phyloP scores from a whole-genome alignment of 805 yeast species.

The Wickerhamiella kazuoi region DNA sequence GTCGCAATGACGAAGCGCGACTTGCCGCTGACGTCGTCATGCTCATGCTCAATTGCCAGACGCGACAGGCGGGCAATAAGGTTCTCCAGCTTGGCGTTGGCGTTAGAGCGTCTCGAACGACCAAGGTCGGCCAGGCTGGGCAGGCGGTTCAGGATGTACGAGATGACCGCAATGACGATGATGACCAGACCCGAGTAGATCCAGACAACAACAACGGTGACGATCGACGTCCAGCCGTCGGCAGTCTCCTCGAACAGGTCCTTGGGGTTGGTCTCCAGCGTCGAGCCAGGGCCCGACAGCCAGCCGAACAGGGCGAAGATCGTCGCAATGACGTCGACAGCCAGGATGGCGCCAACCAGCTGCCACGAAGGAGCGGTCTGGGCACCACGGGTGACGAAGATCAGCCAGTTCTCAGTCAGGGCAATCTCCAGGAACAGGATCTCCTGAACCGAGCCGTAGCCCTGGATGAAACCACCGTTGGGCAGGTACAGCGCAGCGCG shows the following conservation, averaged over 20 bases:
- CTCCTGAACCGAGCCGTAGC: constrained; percentile 92
- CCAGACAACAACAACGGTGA: constrained; percentile 85
- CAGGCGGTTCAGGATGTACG: constrained; percentile 45
- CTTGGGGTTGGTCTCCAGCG: constrained; percentile 18
- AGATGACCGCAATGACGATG: constrained; percentile 91
- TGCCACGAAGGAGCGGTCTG: constrained; percentile 99
- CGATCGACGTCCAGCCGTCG: constrained; percentile 91
- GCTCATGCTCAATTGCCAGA: constrained; percentile 24
- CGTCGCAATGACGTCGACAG: constrained; percentile 81
- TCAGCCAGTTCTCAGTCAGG: constrained; percentile 93
- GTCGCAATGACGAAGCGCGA: constrained; percentile 20
- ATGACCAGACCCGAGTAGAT: constrained; percentile 89
- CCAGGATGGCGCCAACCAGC: constrained; percentile 81
- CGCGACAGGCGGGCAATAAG: constrained; percentile 22
- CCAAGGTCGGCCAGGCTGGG: constrained; percentile 21
- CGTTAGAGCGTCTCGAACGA: constrained; percentile 18
- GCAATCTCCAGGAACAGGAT: constrained; percentile 85
- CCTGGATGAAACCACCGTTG: constrained; percentile 67
- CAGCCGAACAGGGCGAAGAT: constrained; percentile 87
- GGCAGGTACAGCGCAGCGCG: constrained; percentile 84
- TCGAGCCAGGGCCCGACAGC: constrained; percentile 33
- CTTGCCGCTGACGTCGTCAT: constrained; percentile 16
- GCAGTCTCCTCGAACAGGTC: constrained; percentile 31
- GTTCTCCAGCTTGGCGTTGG: constrained; percentile 23
- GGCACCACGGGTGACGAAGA: constrained; percentile 94